These are phyloP conservation scores for Diaporthe sp. DNA, from an alignment of 2,329 filamentous ascomycete genomes.

Conservation along the genomic window DNA sequence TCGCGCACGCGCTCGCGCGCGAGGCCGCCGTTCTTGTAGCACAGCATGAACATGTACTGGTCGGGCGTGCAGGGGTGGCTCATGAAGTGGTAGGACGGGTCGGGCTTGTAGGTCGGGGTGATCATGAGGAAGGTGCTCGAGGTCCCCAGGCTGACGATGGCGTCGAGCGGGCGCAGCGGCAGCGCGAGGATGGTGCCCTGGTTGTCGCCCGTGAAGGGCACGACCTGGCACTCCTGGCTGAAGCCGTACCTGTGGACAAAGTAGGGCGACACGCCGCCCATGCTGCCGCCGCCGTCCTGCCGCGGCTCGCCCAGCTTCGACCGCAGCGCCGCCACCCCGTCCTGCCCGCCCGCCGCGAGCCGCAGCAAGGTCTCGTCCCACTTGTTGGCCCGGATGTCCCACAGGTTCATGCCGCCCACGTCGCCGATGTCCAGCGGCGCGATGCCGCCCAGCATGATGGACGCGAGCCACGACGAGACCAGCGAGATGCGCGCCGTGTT, in stretches of 20 bases:
- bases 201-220: slow-evolving; percentile 95
- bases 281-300: slow-evolving; percentile 82
- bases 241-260: slow-evolving; percentile 86
- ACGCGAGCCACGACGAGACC: slow-evolving; percentile 95
- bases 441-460: slow-evolving; percentile 85
- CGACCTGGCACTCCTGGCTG: slow-evolving; percentile 78
- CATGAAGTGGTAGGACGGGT: slow-evolving; percentile 96
- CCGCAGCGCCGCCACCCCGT: slow-evolving; percentile 73
- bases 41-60: slow-evolving; percentile 99
- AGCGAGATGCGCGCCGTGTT: slow-evolving; percentile 89
- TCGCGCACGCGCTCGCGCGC: slow-evolving; percentile 93
- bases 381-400: slow-evolving; percentile 82
- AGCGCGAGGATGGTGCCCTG: slow-evolving; percentile 94
- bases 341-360: slow-evolving; percentile 76
- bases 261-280: slow-evolving; percentile 83
- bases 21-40: slow-evolving; percentile 98
- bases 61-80: slow-evolving; percentile 93
- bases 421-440: slow-evolving; percentile 95
- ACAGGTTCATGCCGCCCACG: slow-evolving; percentile 96
- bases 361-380: slow-evolving; percentile 84
- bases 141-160: slow-evolving; percentile 94
- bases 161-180: slow-evolving; percentile 87
- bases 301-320: slow-evolving; percentile 85
- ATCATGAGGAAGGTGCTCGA: slow-evolving; percentile 98
- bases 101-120: slow-evolving; percentile 89